Percentiles rank a stretch among this genome's conserved stretches.
These are phyloP conservation scores for Metschnikowia continentalis DNA, from an alignment of 805 yeast genomes.

Conservation along the genomic window DNA sequence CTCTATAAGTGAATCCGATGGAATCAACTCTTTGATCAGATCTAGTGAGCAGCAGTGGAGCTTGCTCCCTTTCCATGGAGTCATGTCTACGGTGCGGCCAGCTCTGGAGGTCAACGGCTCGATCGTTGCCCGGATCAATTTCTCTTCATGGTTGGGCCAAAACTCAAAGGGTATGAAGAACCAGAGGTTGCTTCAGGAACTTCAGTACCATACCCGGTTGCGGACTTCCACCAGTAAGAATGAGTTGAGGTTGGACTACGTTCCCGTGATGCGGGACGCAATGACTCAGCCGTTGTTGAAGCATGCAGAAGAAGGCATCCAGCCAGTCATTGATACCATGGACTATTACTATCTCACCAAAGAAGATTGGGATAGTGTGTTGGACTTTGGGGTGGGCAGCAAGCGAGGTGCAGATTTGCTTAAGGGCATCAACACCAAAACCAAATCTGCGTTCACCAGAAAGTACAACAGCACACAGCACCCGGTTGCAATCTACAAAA, in stretches of 20 bases:
- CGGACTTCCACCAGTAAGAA: slow-evolving; percentile 70
- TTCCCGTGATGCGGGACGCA: slow-evolving; percentile 58
- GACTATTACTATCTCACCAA: slow-evolving; percentile 82
- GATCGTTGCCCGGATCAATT: slow-evolving; percentile 63
- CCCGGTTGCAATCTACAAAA: slow-evolving; percentile 78
- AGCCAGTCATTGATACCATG: slow-evolving; percentile 62
- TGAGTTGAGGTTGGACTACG: slow-evolving; percentile 72
- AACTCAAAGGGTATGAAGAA: slow-evolving; percentile 80
- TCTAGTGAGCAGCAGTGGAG: slow-evolving; percentile 94
- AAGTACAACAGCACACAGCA: slow-evolving; percentile 72
- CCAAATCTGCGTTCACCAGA: slow-evolving; percentile 82
- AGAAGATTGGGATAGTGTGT: slow-evolving; percentile 86
- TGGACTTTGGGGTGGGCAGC: slow-evolving; percentile 77
- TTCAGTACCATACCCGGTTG: slow-evolving; percentile 83
- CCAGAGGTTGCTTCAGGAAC: slow-evolving; percentile 73
- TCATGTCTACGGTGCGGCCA: slow-evolving; percentile 81
- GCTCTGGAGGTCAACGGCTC: slow-evolving; percentile 70
- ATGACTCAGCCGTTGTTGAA: slow-evolving; percentile 56
- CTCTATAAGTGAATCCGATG: slow-evolving; percentile 78
- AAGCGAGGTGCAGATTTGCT: slow-evolving; percentile 36
- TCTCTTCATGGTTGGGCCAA: slow-evolving; percentile 86
- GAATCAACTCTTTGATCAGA: slow-evolving; percentile 76
- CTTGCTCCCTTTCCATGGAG: slow-evolving; percentile 84
- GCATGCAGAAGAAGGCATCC: slow-evolving; percentile 60
- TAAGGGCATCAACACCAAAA: slow-evolving; percentile 70